These are phyloP conservation scores for Eustoma russellianum DNA, from an alignment of 257 asterid species.

Conservation along the genomic window DNA sequence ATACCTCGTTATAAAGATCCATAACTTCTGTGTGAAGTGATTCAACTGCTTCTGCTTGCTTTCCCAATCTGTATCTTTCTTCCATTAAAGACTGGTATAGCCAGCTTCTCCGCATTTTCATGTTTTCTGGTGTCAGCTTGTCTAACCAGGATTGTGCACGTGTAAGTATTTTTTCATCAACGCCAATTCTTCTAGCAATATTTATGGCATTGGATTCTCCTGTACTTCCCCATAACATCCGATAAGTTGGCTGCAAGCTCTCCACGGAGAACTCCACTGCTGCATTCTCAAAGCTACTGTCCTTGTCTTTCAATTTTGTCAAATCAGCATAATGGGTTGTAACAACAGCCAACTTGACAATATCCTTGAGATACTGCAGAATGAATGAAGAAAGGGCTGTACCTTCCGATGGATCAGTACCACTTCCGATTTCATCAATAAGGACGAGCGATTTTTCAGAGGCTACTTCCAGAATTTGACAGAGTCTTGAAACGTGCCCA, in stretches of 20 bases:
- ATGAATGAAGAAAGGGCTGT: conserved; percentile 86
- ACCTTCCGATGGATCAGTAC: conserved; percentile 99
- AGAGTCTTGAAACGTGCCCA: conserved; percentile 78
- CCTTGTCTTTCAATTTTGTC: conserved; percentile 72
- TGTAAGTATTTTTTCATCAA: conserved; percentile 51
- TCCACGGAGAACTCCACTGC: conserved; percentile 90
- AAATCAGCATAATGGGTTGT: conserved; percentile 93
- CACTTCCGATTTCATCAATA: conserved; percentile 96
- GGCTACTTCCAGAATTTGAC: conserved; percentile 65
- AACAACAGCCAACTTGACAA: conserved; percentile 79
- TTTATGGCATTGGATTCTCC: conserved; percentile 86
- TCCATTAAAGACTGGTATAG: conserved; percentile 65
- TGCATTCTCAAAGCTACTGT: conserved; percentile 79
- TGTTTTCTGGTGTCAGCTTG: conserved; percentile 74
- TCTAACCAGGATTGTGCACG: conserved; percentile 69
- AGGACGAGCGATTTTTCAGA: conserved; percentile 80
- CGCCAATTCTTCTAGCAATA: conserved; percentile 75
- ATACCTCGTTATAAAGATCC: conserved; percentile 65
- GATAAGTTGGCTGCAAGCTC: conserved; percentile 71
- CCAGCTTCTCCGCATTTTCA: conserved; percentile 60
- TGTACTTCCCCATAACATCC: conserved; percentile 85
- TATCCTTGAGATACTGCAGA: conserved; percentile 70
- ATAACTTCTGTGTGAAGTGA: conserved; percentile 52
- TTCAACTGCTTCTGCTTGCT: conserved; percentile 52
- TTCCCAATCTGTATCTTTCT: conserved; percentile 62